These are phyloP conservation scores for Athelia sp. DNA, from an alignment of 1,284 basidiomycete species.

Conservation along the genomic window DNA sequence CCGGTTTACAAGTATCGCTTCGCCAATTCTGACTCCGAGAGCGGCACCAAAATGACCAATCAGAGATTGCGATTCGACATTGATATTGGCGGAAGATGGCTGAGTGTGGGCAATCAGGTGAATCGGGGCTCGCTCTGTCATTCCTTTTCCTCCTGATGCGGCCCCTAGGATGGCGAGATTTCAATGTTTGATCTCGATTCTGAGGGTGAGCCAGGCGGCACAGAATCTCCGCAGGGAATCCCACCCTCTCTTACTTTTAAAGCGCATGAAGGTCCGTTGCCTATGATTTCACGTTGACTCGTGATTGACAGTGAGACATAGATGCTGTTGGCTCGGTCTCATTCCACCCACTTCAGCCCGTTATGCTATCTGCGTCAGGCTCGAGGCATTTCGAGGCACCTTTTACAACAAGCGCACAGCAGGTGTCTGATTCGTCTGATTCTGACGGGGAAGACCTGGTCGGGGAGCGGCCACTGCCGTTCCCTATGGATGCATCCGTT, in stretches of 20 bases:
- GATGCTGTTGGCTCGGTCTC: slow-evolving; percentile 59
- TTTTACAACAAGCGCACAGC: background rate
- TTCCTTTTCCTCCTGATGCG: background rate
- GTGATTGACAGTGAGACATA: slow-evolving; percentile 15
- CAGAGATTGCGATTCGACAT: slow-evolving; percentile 78
- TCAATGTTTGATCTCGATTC: slow-evolving; percentile 37
- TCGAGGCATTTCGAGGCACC: slow-evolving; percentile 56
- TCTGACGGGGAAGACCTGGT: slow-evolving; percentile 9
- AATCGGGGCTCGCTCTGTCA: slow-evolving; percentile 10
- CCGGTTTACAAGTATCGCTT: slow-evolving; percentile 39
- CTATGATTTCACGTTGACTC: background rate
- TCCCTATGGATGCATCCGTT: no score
- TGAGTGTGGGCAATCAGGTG: slow-evolving; percentile 74
- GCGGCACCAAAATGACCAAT: slow-evolving; percentile 47
- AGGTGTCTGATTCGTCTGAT: background rate
- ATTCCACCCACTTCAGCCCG: slow-evolving; percentile 54
- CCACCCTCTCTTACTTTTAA: slow-evolving; percentile 24
- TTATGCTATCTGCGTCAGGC: slow-evolving; percentile 56
- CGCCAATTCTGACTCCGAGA: slow-evolving; percentile 7
- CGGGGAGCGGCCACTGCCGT: no score
- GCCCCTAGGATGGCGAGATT: slow-evolving; percentile 34
- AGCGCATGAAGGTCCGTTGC: slow-evolving; percentile 40
- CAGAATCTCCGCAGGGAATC: slow-evolving; percentile 9
- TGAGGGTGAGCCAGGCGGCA: slow-evolving; percentile 4
- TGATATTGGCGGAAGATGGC: slow-evolving; percentile 64